phyloP scores from a whole-genome alignment of 2,329 filamentous ascomycete species.

The Tricladium varicosporioides region DNA sequence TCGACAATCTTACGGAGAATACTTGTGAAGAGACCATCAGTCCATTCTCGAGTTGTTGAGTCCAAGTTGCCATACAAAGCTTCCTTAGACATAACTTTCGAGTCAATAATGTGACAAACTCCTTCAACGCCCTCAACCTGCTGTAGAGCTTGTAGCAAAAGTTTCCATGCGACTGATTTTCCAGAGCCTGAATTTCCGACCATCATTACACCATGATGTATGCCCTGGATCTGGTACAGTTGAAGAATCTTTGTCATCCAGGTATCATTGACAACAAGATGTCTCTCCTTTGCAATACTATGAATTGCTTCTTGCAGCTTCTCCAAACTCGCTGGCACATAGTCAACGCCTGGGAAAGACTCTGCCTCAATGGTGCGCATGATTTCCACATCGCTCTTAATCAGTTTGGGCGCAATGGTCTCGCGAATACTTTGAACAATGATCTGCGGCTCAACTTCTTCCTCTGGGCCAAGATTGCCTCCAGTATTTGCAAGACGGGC shows the following conservation, averaged over 20 bases:
- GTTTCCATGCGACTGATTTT: slow-evolving; percentile 93
- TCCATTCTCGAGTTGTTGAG: slow-evolving; percentile 97
- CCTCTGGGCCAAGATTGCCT: slow-evolving; percentile 60
- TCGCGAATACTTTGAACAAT: slow-evolving; percentile 98
- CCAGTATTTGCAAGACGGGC: slow-evolving; percentile 63
- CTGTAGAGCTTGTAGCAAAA: slow-evolving; percentile 86
- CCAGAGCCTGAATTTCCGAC: slow-evolving; percentile 96
- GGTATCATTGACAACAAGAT: slow-evolving; percentile 84
- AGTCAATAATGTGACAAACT: slow-evolving; percentile 95
- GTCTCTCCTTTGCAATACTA: slow-evolving; percentile 77
- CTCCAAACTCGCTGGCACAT: slow-evolving; percentile 83
- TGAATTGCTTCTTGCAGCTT: slow-evolving; percentile 79
- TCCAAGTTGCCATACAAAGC: slow-evolving; percentile 93
- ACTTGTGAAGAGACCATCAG: slow-evolving; percentile 95
- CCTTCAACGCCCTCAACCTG: slow-evolving; percentile 89
- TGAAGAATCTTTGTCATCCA: slow-evolving; percentile 99
- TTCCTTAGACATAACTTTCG: slow-evolving; percentile 99
- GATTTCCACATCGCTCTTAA: slow-evolving; percentile 84
- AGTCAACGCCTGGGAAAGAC: slow-evolving; percentile 90
- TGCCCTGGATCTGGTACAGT: slow-evolving; percentile 94
- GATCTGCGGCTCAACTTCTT: slow-evolving; percentile 88
- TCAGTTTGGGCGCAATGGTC: slow-evolving; percentile 96
- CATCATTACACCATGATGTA: slow-evolving; percentile 99
- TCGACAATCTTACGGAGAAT: slow-evolving; percentile 98
- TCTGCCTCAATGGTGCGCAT: slow-evolving; percentile 81